These are phyloP conservation scores for Phytophthora chlamydospora DNA, from an alignment of 352 stramenopile genomes.

Conservation along the genomic window DNA sequence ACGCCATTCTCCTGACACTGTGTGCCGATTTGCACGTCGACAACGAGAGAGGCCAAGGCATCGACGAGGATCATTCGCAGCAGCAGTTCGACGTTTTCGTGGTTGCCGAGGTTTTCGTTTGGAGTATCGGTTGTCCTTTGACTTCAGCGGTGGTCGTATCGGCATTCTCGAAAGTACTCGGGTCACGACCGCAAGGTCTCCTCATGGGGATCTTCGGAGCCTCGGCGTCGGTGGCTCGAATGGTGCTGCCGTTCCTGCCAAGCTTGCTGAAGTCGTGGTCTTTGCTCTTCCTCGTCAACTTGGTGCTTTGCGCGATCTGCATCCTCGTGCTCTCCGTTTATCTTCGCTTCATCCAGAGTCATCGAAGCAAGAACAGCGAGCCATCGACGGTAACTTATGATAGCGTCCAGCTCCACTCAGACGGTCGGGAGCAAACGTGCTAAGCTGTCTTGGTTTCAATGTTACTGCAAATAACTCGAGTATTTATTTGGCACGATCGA, in stretches of 20 bases:
- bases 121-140: constrained; percentile 67
- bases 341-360: constrained; percentile 26
- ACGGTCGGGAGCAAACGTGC: constrained; percentile 22
- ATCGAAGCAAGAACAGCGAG: not conserved
- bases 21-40: constrained; percentile 24
- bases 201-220: constrained; percentile 72
- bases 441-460: not conserved
- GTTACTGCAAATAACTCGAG: constrained; percentile 22
- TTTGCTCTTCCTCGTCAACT: constrained; percentile 51
- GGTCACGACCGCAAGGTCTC: constrained; percentile 51
- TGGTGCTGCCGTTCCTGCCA: constrained; percentile 63
- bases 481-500: not conserved
- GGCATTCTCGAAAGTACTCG: constrained; percentile 66
- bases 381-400: constrained; percentile 14
- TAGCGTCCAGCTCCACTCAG: constrained; percentile 32
- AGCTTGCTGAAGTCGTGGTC: constrained; percentile 52
- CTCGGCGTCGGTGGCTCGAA: constrained; percentile 58
- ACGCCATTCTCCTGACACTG: constrained; percentile 47
- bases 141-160: constrained; percentile 59
- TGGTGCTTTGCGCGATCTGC: constrained; percentile 48
- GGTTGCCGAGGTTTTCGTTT: constrained; percentile 55
- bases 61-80: constrained; percentile 14
- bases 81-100: constrained; percentile 45
- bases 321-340: constrained; percentile 45
- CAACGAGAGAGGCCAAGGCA: constrained; percentile 12